A percentile compares a stretch with the other conserved stretches of the same genome.
Conservation (phyloP, 163 green algal species). For the Coccomyxa subellipsoidea region DNA sequence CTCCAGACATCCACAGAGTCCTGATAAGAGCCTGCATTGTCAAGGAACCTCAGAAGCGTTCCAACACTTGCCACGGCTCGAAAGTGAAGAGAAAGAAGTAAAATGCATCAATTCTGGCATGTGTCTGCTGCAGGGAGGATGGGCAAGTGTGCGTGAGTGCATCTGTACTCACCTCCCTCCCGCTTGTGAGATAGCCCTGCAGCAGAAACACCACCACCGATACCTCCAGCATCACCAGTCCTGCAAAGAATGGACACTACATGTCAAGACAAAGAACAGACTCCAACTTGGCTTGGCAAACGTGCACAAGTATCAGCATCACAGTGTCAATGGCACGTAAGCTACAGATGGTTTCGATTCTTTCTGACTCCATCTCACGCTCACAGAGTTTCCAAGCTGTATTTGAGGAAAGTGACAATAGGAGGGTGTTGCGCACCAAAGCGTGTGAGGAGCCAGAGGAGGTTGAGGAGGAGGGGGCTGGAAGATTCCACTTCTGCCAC, state of each 20-base stretch:
- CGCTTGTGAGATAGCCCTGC: constrained; percentile 41
- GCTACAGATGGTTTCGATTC: too few species aligned
- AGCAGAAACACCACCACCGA: constrained; percentile 52
- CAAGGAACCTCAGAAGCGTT: not conserved
- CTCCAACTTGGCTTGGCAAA: too few species aligned
- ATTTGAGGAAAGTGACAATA: not conserved
- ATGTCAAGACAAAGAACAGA: too few species aligned
- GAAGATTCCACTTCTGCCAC: constrained; percentile 16
- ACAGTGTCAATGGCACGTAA: too few species aligned
- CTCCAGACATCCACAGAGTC: constrained; percentile 37
- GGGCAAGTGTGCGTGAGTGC: too few species aligned
- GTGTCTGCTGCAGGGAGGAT: not conserved
- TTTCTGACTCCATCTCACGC: too few species aligned
- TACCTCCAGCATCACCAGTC: constrained; percentile 44
- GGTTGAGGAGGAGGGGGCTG: constrained; percentile 31
- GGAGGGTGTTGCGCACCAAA: constrained; percentile 29
- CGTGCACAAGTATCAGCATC: too few species aligned
- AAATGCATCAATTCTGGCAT: not conserved
- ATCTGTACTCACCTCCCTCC: constrained; percentile 28
- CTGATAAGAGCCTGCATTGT: constrained; percentile 36
- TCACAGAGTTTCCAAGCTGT: not conserved
- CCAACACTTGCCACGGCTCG: not conserved
- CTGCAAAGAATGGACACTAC: constrained; percentile 13
- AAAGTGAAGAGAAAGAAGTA: not conserved
- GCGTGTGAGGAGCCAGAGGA: constrained; percentile 41